A percentile compares a stretch with the other conserved stretches of the same genome.
phyloP scores from a whole-genome alignment of 371 early-diverging fungal genomes.

The Mucor lusitanicus region DNA sequence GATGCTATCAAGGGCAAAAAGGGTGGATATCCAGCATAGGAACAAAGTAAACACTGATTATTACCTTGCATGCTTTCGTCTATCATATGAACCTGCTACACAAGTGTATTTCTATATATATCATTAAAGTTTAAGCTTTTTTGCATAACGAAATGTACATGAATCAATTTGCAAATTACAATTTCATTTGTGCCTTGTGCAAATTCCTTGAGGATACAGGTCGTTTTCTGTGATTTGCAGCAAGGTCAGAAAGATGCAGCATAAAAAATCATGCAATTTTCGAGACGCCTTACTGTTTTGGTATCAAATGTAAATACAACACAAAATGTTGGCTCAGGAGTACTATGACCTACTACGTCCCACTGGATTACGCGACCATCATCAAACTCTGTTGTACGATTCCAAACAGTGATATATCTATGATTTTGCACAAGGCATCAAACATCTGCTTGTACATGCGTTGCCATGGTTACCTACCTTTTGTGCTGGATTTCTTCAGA shows the following conservation, averaged over 20 bases:
- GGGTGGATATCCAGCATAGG: background rate
- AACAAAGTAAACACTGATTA: background rate
- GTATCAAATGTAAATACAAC: constrained; percentile 54
- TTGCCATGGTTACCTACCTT: constrained; percentile 24
- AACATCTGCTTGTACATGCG: background rate
- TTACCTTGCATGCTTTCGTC: constrained; percentile 54
- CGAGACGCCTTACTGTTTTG: constrained; percentile 21
- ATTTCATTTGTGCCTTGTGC: constrained; percentile 68
- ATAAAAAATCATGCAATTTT: background rate
- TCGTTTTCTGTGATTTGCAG: constrained; percentile 46
- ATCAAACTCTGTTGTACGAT: constrained; percentile 53
- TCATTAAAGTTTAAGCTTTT: background rate
- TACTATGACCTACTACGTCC: constrained; percentile 61
- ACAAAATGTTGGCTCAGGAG: constrained; percentile 49
- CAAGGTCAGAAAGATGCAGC: background rate
- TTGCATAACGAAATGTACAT: background rate
- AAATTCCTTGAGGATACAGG: constrained; percentile 61
- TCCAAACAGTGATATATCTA: constrained; percentile 59
- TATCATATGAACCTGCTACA: constrained; percentile 61
- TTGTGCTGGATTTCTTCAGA: constrained; percentile 38
- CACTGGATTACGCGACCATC: constrained; percentile 60
- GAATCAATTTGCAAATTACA: constrained; percentile 25
- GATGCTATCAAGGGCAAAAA: constrained; percentile 25
- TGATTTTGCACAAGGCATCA: background rate
- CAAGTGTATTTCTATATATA: constrained; percentile 56